A percentile compares a stretch with the other conserved stretches of the same genome.
phyloP scores from a whole-genome alignment of 306 rosid species.

The Begonia masoniana region DNA sequence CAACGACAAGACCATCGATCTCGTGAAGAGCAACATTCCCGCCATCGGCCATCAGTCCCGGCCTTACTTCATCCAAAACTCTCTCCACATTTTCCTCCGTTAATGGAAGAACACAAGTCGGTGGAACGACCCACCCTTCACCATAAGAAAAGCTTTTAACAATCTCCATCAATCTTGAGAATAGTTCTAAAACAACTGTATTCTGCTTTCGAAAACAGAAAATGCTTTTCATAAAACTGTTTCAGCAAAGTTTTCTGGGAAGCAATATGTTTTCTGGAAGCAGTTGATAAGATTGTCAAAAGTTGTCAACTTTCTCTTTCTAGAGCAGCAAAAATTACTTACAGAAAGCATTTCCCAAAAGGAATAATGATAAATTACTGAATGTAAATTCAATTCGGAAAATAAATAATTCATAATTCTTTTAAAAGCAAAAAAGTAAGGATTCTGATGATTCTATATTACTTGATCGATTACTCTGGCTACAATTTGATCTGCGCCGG shows the following conservation, averaged over 20 bases:
- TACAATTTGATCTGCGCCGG: slow-evolving; percentile 18
- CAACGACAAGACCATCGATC: slow-evolving; percentile 88
- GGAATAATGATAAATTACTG: not conserved
- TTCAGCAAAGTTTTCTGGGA: not conserved
- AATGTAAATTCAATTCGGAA: too few relatives aligned
- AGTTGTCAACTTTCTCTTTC: too few relatives aligned
- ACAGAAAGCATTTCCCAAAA: not conserved
- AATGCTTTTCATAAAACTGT: not conserved
- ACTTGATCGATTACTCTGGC: slow-evolving; percentile 48
- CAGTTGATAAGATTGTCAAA: too few relatives aligned
- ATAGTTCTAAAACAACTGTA: not conserved
- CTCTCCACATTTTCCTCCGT: slow-evolving; percentile 95
- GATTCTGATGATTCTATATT: not conserved
- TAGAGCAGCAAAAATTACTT: not conserved
- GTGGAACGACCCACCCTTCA: slow-evolving; percentile 58
- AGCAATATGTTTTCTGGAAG: too few relatives aligned
- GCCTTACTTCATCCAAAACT: slow-evolving; percentile 93
- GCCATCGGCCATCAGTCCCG: slow-evolving; percentile 90
- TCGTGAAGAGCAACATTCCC: slow-evolving; percentile 94
- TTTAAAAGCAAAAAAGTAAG: not conserved
- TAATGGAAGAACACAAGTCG: slow-evolving; percentile 64
- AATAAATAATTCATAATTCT: not conserved
- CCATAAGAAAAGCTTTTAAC: not conserved
- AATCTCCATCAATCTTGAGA: not conserved
- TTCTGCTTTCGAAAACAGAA: too few relatives aligned